phyloP scores from a whole-genome alignment of 2,329 filamentous ascomycete species.

The Xylariomycetidae sp. region DNA sequence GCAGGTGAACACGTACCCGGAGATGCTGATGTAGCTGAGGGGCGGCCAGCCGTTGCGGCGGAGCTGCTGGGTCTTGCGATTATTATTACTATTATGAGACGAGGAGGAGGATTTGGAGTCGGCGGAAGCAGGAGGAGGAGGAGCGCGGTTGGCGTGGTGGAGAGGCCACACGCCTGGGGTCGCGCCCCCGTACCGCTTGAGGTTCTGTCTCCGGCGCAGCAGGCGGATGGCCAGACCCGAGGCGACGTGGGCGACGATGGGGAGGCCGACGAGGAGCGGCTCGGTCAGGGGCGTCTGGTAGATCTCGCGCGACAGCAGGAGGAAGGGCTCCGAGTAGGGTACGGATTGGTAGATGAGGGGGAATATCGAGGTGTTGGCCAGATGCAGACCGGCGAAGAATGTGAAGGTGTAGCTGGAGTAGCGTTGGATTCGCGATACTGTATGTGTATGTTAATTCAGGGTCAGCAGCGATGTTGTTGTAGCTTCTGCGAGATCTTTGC shows the following conservation, averaged over 20 bases:
- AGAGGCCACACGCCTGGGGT: constrained; percentile 46
- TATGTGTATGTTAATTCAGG: background rate
- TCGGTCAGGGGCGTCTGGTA: constrained; percentile 84
- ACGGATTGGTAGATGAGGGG: constrained; percentile 71
- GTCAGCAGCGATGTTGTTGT: no score
- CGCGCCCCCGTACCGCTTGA: constrained; percentile 70
- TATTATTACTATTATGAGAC: constrained; percentile 5
- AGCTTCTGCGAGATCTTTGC: no score
- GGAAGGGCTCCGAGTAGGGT: constrained; percentile 72
- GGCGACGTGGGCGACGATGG: constrained; percentile 69
- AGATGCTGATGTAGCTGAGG: constrained; percentile 63
- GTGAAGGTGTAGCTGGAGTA: constrained; percentile 86
- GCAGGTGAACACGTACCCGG: constrained; percentile 67
- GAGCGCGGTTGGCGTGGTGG: constrained; percentile 21
- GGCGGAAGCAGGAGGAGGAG: constrained; percentile 6
- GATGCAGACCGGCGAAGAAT: constrained; percentile 70
- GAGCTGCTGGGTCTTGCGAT: no score
- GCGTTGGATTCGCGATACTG: constrained; percentile 73
- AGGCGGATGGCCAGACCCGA: constrained; percentile 75
- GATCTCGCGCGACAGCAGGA: constrained; percentile 85
- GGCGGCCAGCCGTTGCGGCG: constrained; percentile 66
- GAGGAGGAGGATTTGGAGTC: constrained; percentile 24
- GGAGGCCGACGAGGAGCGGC: constrained; percentile 71
- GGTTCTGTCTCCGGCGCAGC: constrained; percentile 66
- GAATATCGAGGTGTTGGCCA: constrained; percentile 77